Conservation (phyloP, 108 stramenopile species). For the Nitzschia inconspicua region DNA sequence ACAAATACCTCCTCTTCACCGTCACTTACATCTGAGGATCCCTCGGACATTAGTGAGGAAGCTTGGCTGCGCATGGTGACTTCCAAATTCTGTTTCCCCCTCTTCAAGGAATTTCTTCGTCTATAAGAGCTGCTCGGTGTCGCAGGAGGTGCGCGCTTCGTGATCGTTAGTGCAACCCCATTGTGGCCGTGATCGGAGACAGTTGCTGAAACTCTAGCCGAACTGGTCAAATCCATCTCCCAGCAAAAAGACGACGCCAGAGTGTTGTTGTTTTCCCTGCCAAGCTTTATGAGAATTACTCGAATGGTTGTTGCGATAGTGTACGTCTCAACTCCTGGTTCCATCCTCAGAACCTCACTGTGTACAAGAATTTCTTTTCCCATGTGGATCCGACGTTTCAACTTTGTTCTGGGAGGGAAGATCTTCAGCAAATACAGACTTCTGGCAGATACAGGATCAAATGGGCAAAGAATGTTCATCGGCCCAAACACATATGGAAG, state of each 20-base stretch:
- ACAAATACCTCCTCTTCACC: constrained; percentile 2
- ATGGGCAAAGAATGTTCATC: constrained; percentile 60
- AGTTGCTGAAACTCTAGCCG: constrained; percentile 35
- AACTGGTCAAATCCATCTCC: constrained; percentile 41
- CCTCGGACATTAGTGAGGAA: constrained; percentile 3
- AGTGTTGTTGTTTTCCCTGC: constrained; percentile 34
- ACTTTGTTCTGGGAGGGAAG: constrained; percentile 43
- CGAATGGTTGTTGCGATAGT: constrained; percentile 65
- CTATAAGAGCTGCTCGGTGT: not conserved
- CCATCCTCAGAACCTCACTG: constrained; percentile 65
- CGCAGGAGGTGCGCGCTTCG: not conserved
- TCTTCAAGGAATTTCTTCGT: not conserved
- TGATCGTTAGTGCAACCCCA: constrained; percentile 53
- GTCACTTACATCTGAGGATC: constrained; percentile 3
- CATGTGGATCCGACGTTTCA: constrained; percentile 9
- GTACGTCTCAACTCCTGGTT: constrained; percentile 67
- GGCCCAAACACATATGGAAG: constrained; percentile 76
- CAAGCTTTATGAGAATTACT: constrained; percentile 63
- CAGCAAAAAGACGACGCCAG: constrained; percentile 52
- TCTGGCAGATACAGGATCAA: constrained; percentile 45
- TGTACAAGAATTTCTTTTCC: constrained; percentile 51
- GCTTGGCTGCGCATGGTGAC: not conserved
- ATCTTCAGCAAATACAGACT: constrained; percentile 50
- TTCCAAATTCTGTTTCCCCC: not conserved
- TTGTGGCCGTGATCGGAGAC: constrained; percentile 75